Conservation (phyloP, 345 rosid species). For the Mercurialis annua region DNA sequence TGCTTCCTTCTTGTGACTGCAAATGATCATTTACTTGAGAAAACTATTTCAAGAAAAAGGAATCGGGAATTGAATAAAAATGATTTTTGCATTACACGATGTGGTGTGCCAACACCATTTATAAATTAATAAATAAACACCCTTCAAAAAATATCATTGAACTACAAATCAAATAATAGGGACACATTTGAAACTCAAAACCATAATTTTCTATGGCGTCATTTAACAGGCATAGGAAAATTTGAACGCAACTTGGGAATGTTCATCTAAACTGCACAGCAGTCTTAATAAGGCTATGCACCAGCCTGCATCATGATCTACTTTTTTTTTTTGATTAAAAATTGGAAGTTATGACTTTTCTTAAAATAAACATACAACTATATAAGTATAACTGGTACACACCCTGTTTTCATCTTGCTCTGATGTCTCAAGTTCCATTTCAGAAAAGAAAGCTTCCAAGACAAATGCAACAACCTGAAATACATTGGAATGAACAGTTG, state of each 20-base stretch:
- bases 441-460: constrained; percentile 96
- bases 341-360: neutral
- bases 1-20: neutral
- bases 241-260: neutral
- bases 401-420: constrained; percentile 59
- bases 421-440: constrained; percentile 80
- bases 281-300: neutral
- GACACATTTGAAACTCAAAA: neutral
- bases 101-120: neutral
- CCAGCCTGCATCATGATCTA: neutral
- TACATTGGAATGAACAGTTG: constrained; percentile 17
- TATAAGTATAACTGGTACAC: no score
- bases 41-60: no score
- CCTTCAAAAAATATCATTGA: neutral
- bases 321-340: no score
- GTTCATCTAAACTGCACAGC: neutral
- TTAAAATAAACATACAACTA: neutral
- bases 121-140: neutral
- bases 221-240: neutral
- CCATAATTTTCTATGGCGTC: neutral
- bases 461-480: constrained; percentile 92
- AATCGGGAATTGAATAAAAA: neutral
- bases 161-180: neutral
- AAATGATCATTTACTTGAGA: no score
- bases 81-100: neutral